A percentile compares a stretch with the other conserved stretches of the same genome.
Conservation (phyloP, 495 filamentous ascomycete species). For the Ascodesmis nigricans region DNA sequence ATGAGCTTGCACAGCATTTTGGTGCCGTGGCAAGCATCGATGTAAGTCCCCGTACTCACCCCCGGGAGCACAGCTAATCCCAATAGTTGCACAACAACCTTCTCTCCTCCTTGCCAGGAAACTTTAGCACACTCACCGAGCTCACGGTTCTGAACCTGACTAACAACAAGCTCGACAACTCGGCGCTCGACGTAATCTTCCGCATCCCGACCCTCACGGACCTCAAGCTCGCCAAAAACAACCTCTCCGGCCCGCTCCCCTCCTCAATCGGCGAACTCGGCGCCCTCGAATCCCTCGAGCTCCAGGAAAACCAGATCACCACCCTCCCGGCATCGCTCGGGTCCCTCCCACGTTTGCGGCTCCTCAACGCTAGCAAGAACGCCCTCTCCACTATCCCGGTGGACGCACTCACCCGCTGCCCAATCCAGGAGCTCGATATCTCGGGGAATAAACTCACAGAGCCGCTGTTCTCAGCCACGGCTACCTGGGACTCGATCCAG, state of each 20-base stretch:
- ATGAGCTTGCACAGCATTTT: slow-evolving; percentile 54
- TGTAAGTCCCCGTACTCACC: slow-evolving; percentile 54
- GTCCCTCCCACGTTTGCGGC: slow-evolving; percentile 40
- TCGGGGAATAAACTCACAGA: slow-evolving; percentile 59
- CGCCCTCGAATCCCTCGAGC: slow-evolving; percentile 55
- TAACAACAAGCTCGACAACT: slow-evolving; percentile 53
- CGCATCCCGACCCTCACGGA: slow-evolving; percentile 51
- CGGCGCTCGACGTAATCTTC: slow-evolving; percentile 45
- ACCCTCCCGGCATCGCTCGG: slow-evolving; percentile 45
- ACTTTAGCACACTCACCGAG: slow-evolving; percentile 28
- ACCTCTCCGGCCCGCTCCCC: slow-evolving; percentile 41
- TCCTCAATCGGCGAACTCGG: slow-evolving; percentile 33
- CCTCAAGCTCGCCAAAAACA: slow-evolving; percentile 61
- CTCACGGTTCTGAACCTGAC: slow-evolving; percentile 70
- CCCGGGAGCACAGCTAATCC: not conserved
- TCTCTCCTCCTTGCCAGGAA: slow-evolving; percentile 46
- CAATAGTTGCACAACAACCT: slow-evolving; percentile 33
- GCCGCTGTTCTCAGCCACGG: slow-evolving; percentile 39
- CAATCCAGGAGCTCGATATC: slow-evolving; percentile 51
- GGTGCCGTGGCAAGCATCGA: slow-evolving; percentile 65
- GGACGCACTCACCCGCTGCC: slow-evolving; percentile 38
- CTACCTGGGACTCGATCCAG: slow-evolving; percentile 42
- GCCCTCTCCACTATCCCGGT: slow-evolving; percentile 46
- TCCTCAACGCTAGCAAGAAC: slow-evolving; percentile 61
- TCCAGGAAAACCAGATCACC: slow-evolving; percentile 63